Evolutionary conservation across 176 grass and related monocot species (phyloP).

Genomic region (Ananas comosus): DNA sequence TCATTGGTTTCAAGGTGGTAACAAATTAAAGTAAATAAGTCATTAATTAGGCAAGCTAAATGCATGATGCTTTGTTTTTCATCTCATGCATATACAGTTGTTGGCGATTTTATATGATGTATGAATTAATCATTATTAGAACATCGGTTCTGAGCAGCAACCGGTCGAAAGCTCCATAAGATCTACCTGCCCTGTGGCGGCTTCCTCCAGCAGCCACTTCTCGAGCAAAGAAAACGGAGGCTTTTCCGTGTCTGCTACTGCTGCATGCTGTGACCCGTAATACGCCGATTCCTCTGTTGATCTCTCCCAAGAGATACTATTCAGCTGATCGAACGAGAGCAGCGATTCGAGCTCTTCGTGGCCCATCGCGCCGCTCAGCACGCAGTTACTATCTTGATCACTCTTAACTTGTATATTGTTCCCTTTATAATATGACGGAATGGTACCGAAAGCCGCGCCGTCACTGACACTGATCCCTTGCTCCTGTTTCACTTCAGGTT

Average conservation of each 20-base stretch:
- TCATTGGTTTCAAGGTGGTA: background rate
- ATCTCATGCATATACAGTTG: background rate
- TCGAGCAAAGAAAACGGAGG: slow-evolving; percentile 22
- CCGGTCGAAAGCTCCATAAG: slow-evolving; percentile 35
- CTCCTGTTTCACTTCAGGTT: background rate
- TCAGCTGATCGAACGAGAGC: slow-evolving; percentile 22
- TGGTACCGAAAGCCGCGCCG: background rate
- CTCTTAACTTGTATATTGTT: background rate
- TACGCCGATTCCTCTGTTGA: background rate
- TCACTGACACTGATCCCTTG: background rate
- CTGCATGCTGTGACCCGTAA: background rate
- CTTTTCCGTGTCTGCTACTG: background rate
- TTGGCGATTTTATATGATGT: slow-evolving; percentile 1
- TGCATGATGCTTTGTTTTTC: background rate
- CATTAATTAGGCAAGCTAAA: slow-evolving; percentile 1
- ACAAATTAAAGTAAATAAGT: background rate
- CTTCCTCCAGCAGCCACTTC: slow-evolving; percentile 32
- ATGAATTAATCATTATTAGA: slow-evolving; percentile 17
- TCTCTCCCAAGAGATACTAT: slow-evolving; percentile 1
- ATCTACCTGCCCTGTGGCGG: slow-evolving; percentile 21
- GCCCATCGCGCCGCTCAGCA: slow-evolving; percentile 1
- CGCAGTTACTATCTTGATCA: slow-evolving; percentile 5
- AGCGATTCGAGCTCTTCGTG: slow-evolving; percentile 23
- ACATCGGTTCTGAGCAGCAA: slow-evolving; percentile 37
- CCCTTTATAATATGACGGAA: background rate